phyloP scores from a whole-genome alignment of 306 rosid species.

The Cucurbita moschata region DNA sequence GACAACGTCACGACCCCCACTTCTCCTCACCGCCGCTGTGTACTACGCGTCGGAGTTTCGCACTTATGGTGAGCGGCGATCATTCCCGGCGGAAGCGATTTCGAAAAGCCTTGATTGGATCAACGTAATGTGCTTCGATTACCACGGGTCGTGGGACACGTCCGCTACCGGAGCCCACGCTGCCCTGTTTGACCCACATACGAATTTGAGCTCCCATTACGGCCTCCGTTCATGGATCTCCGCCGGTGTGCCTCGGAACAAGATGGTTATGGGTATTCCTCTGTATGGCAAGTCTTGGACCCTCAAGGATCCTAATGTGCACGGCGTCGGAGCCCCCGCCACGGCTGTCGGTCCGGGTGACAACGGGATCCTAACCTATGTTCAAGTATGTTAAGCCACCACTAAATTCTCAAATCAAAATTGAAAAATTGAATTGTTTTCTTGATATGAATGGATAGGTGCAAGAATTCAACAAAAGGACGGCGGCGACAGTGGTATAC shows the following conservation, averaged over 20 bases:
- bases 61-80: neutral
- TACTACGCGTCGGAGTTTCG: slow-evolving; percentile 36
- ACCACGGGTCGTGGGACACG: slow-evolving; percentile 35
- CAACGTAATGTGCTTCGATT: slow-evolving; percentile 49
- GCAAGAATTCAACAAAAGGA: slow-evolving; percentile 3
- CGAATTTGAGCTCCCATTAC: slow-evolving; percentile 13
- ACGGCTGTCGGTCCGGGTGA: slow-evolving; percentile 42
- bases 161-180: slow-evolving; percentile 28
- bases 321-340: slow-evolving; percentile 27
- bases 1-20: slow-evolving; percentile 11
- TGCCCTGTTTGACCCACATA: slow-evolving; percentile 30
- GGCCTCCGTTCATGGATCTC: slow-evolving; percentile 58
- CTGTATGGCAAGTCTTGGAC: slow-evolving; percentile 52
- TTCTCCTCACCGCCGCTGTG: slow-evolving; percentile 52
- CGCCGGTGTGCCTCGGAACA: slow-evolving; percentile 20
- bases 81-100: slow-evolving; percentile 29
- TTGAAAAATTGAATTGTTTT: too few relatives aligned
- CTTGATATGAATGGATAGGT: neutral
- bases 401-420: neutral
- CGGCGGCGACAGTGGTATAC: slow-evolving; percentile 10
- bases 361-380: slow-evolving; percentile 14
- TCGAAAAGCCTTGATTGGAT: slow-evolving; percentile 39
- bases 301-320: slow-evolving; percentile 20
- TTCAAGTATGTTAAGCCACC: neutral
- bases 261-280: slow-evolving; percentile 52